Conservation (phyloP, 129 eudicot genomes). For the Saussurea involucrata region DNA sequence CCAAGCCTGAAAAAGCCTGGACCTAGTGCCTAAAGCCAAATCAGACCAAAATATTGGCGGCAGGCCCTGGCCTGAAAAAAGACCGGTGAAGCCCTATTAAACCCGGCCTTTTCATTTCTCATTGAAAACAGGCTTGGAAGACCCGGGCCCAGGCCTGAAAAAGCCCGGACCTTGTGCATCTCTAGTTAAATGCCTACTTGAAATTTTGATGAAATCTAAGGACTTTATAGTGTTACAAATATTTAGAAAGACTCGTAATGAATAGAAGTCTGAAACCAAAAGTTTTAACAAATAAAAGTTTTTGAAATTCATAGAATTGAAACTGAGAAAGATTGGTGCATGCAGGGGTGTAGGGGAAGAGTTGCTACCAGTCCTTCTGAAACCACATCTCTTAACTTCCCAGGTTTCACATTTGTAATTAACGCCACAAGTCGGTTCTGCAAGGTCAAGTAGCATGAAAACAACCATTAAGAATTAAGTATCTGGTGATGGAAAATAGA, state of each 20-base stretch:
- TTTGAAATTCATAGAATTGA: background rate
- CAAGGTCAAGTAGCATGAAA: slow-evolving; percentile 22
- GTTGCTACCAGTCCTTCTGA: slow-evolving; percentile 92
- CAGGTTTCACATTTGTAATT: slow-evolving; percentile 93
- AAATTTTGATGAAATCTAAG: background rate
- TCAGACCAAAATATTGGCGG: background rate
- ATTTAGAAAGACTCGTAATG: background rate
- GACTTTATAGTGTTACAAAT: background rate
- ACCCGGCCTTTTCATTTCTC: background rate
- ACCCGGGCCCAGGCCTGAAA: background rate
- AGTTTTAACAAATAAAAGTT: background rate
- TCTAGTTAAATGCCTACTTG: background rate
- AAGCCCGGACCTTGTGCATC: background rate
- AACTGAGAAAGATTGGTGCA: background rate
- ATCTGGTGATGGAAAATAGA: background rate
- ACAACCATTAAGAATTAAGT: background rate
- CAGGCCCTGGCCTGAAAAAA: background rate
- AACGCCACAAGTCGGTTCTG: slow-evolving; percentile 92
- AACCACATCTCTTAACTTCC: slow-evolving; percentile 92
- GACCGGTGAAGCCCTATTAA: background rate
- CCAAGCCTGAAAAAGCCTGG: background rate
- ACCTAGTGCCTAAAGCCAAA: background rate
- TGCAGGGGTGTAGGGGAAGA: slow-evolving; percentile 7
- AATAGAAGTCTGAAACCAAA: background rate
- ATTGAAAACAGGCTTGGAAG: background rate